Conservation (phyloP, 176 grass and related monocot genomes). For the Guadua angustifolia region DNA sequence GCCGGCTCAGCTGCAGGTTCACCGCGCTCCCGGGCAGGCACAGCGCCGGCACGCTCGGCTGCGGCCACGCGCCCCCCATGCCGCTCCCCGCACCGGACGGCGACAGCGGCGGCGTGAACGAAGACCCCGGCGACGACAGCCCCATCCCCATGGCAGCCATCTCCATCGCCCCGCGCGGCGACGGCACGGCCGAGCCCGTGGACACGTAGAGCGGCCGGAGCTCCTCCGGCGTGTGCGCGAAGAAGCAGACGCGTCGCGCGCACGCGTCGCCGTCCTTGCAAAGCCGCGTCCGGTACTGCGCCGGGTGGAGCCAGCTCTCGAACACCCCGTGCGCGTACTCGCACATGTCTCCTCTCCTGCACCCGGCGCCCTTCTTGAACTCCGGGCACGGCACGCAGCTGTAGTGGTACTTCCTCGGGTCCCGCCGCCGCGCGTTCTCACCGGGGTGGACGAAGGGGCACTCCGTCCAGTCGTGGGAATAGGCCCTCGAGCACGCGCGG, state of each 20-base stretch:
- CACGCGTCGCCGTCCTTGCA: slow-evolving; percentile 75
- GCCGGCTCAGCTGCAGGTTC: slow-evolving; percentile 55
- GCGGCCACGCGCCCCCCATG: slow-evolving; percentile 41
- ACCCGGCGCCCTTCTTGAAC: slow-evolving; percentile 69
- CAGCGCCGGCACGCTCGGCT: slow-evolving; percentile 56
- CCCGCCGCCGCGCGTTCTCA: slow-evolving; percentile 80
- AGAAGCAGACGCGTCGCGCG: slow-evolving; percentile 80
- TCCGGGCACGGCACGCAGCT: slow-evolving; percentile 84
- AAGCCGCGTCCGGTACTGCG: slow-evolving; percentile 73
- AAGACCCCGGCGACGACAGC: slow-evolving; percentile 46
- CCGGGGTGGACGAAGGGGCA: slow-evolving; percentile 88
- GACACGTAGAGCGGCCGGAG: slow-evolving; percentile 66
- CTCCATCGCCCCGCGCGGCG: slow-evolving; percentile 52
- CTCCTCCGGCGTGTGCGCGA: slow-evolving; percentile 77
- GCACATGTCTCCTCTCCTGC: slow-evolving; percentile 70
- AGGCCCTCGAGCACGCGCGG: slow-evolving; percentile 71
- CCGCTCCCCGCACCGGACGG: slow-evolving; percentile 49
- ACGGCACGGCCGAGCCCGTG: slow-evolving; percentile 45
- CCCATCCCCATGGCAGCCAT: slow-evolving; percentile 71
- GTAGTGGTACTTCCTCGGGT: slow-evolving; percentile 80
- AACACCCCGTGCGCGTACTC: slow-evolving; percentile 93
- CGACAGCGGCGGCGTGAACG: slow-evolving; percentile 67
- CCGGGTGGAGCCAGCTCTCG: slow-evolving; percentile 89
- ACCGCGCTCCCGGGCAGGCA: slow-evolving; percentile 53
- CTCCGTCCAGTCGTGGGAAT: slow-evolving; percentile 89